Percentiles rank a stretch among this genome's conserved stretches.
Conservation (phyloP, 1,284 basidiomycete species). For the Trametes pubescens region DNA sequence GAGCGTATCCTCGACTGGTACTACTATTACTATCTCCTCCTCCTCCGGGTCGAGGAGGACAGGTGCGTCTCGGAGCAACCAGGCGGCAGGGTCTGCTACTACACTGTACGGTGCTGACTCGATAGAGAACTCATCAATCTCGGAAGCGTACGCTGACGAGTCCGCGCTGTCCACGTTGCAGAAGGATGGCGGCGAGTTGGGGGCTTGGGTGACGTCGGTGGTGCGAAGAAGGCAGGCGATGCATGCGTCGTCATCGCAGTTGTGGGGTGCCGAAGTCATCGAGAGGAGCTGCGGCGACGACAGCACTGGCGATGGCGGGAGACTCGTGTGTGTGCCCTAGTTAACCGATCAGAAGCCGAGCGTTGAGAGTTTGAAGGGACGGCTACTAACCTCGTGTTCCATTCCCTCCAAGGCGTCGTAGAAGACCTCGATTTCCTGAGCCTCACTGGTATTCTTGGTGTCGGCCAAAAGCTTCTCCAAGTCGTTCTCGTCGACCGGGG, state of each 20-base stretch:
- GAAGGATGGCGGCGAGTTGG: too few relatives aligned
- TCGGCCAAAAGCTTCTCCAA: too few relatives aligned
- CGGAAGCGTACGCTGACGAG: not conserved
- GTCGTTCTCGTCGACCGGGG: too few relatives aligned
- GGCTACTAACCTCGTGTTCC: not conserved
- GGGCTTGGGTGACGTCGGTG: too few relatives aligned
- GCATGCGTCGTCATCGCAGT: too few relatives aligned
- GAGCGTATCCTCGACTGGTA: not conserved
- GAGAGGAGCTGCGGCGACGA: too few relatives aligned
- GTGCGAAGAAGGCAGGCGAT: not conserved
- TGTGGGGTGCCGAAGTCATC: too few relatives aligned
- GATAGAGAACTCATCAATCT: not conserved
- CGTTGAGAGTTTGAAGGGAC: not conserved
- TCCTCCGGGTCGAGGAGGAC: conserved; percentile 3
- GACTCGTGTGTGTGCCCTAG: conserved; percentile 1
- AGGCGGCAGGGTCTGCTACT: not conserved
- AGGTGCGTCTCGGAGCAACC: not conserved
- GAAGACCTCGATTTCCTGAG: not conserved
- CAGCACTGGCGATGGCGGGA: conserved; percentile 5
- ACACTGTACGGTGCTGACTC: not conserved
- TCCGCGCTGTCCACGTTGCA: too few relatives aligned
- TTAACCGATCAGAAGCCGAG: too few relatives aligned
- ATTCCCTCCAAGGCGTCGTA: not conserved
- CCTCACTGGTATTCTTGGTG: too few relatives aligned
- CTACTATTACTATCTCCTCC: conserved; percentile 7